Evolutionary conservation across 106 monocot species (phyloP).

Genomic region (Platanthera zijinensis): DNA sequence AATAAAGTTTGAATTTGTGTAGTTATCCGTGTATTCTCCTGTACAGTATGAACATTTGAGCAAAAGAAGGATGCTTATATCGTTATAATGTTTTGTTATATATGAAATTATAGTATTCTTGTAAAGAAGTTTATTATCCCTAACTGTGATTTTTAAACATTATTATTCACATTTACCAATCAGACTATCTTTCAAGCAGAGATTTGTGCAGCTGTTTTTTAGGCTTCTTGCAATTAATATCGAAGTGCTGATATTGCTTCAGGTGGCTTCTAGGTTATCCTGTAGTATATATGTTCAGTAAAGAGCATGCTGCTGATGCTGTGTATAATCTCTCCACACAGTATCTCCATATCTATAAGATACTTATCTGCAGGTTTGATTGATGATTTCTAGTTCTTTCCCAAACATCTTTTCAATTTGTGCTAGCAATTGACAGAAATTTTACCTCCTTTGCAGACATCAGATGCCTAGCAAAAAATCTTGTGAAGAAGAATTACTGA

Average conservation of each 20-base stretch:
- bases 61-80: not conserved
- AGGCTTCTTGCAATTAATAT: not conserved
- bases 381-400: not conserved
- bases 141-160: not conserved
- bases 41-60: not conserved
- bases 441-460: conserved; percentile 25
- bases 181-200: not conserved
- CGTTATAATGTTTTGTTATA: not conserved
- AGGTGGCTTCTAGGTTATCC: conserved; percentile 99
- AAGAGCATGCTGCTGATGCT: conserved; percentile 47
- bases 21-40: not conserved
- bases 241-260: conserved; percentile 9
- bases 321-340: conserved; percentile 58
- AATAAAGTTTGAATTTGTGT: not conserved
- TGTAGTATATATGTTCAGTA: conserved; percentile 77
- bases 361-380: conserved; percentile 57
- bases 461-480: conserved; percentile 13
- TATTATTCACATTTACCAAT: not conserved
- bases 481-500: conserved; percentile 60
- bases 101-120: not conserved
- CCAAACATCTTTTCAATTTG: not conserved
- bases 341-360: conserved; percentile 68
- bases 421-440: not conserved
- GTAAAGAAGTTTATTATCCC: not conserved
- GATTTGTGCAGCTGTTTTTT: not conserved